These are phyloP conservation scores for Penicillium ucsense DNA, from an alignment of 495 filamentous ascomycete genomes.

Conservation along the genomic window DNA sequence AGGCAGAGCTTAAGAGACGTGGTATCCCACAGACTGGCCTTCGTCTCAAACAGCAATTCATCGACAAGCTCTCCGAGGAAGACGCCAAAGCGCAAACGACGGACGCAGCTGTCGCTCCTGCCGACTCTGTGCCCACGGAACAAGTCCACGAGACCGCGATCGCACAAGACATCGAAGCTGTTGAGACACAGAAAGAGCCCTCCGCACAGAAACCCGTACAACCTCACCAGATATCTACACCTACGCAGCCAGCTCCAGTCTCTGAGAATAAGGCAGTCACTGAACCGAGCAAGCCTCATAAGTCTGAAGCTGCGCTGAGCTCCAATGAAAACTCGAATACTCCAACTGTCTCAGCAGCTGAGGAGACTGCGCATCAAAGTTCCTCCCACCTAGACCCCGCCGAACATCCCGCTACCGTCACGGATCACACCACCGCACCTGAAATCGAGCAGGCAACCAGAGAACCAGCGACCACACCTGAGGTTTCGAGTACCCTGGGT, in stretches of 20 bases:
- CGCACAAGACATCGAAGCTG: too few relatives aligned
- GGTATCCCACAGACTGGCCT: conserved; percentile 42
- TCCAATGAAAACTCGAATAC: not conserved
- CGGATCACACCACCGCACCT: conserved; percentile 7
- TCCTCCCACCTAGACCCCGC: conserved; percentile 2
- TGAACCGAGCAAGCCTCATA: too few relatives aligned
- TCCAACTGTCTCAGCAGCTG: conserved; percentile 6
- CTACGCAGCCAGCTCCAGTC: too few relatives aligned
- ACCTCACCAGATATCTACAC: too few relatives aligned
- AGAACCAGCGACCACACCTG: conserved; percentile 3
- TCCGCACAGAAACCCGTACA: too few relatives aligned
- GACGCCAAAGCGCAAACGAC: conserved; percentile 23
- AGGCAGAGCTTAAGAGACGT: conserved; percentile 42
- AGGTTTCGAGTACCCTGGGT: not conserved
- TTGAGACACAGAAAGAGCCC: too few relatives aligned
- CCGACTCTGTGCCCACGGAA: not conserved
- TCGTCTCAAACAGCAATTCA: conserved; percentile 38
- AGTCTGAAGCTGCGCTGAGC: too few relatives aligned
- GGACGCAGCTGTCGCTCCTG: not conserved
- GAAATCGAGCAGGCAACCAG: conserved; percentile 3
- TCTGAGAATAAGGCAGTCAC: too few relatives aligned
- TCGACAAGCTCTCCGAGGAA: conserved; percentile 37
- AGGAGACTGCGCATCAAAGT: conserved; percentile 6
- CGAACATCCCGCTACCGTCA: conserved; percentile 6
- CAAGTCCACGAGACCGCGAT: too few relatives aligned